Evolutionary conservation across 225 moss, liverwort and hornwort species (phyloP).

Genomic region (Pseudoscleropodium purum): DNA sequence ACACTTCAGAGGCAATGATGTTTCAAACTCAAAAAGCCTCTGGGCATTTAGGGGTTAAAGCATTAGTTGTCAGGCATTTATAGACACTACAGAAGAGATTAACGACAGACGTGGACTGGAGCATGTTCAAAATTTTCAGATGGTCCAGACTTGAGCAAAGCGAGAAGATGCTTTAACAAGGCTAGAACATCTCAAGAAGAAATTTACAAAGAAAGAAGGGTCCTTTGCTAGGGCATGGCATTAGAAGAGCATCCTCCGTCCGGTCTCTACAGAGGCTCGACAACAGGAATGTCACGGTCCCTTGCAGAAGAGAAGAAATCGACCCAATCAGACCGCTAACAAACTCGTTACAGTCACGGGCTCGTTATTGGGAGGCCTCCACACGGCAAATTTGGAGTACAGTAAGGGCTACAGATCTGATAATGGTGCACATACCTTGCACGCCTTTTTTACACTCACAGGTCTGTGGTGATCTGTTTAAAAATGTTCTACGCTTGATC

Average conservation of each 20-base stretch:
- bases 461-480: neutral
- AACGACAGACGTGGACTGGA: neutral
- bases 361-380: no score
- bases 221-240: no score
- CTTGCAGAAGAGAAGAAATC: no score
- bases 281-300: neutral
- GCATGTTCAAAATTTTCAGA: neutral
- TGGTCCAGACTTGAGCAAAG: neutral
- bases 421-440: neutral
- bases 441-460: neutral
- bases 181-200: no score
- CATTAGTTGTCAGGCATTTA: neutral
- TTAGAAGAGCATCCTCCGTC: neutral
- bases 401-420: neutral
- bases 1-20: no score
- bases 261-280: neutral
- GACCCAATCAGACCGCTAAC: neutral
- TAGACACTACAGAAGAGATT: neutral
- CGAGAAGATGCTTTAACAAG: neutral
- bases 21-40: no score
- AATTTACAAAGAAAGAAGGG: neutral
- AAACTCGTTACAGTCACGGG: neutral
- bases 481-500: neutral
- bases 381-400: neutral
- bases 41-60: no score